Evolutionary conservation across 1,284 basidiomycete species (phyloP).

Genomic region (Golubevia sp.): DNA sequence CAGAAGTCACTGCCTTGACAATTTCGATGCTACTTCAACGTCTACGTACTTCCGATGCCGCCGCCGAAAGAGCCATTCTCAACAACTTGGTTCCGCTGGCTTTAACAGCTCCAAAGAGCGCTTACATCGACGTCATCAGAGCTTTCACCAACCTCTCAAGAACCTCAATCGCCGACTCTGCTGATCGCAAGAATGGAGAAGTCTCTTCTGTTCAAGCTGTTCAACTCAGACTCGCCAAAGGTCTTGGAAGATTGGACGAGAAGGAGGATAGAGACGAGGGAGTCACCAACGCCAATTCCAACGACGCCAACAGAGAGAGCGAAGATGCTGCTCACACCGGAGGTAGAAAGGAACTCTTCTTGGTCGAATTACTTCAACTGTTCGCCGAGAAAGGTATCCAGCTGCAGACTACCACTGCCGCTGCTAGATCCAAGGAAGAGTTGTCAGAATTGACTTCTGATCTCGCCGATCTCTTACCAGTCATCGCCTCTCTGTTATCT

Average conservation of each 20-base stretch:
- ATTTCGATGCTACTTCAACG: constrained; percentile 92
- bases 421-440: constrained; percentile 53
- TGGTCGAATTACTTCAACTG: constrained; percentile 81
- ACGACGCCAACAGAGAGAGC: constrained; percentile 73
- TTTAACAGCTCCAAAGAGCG: constrained; percentile 74
- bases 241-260: constrained; percentile 31
- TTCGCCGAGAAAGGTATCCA: constrained; percentile 90
- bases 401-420: constrained; percentile 78
- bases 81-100: constrained; percentile 89
- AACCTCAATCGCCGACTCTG: constrained; percentile 65
- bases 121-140: constrained; percentile 82
- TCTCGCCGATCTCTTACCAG: constrained; percentile 70
- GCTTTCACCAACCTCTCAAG: constrained; percentile 85
- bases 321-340: constrained; percentile 66
- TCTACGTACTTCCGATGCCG: constrained; percentile 78
- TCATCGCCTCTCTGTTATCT: constrained; percentile 84
- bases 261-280: constrained; percentile 65
- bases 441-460: constrained; percentile 42
- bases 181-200: constrained; percentile 22
- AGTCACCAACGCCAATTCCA: constrained; percentile 81
- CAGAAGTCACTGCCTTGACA: constrained; percentile 46
- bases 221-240: constrained; percentile 35
- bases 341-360: constrained; percentile 66
- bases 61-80: constrained; percentile 86
- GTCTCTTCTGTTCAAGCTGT: constrained; percentile 62